Evolutionary conservation across 257 asterid species (phyloP), one percentile per base, ranked within the genome.

Genomic region (Nicotiana otophora): DNA sequence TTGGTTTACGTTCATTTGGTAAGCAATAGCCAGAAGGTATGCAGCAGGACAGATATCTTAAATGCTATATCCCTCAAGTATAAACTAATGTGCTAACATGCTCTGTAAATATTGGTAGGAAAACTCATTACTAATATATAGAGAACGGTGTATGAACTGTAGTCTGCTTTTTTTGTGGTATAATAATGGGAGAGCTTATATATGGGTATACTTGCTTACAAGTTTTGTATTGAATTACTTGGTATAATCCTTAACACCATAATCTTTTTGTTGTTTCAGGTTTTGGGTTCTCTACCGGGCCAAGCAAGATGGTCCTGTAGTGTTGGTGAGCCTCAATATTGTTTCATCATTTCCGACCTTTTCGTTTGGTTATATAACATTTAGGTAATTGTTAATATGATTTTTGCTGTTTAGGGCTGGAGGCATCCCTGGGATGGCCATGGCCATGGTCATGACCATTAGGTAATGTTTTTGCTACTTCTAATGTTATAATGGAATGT

Each of bases 361-460:
- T 48, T 51, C 57, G 1, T 57, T 55, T 62, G 30, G 39, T 16
- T 31, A 15, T 26, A 69, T 74, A 19, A 17, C 42, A 48, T 77
- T 54, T 14, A 7, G 30, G 28, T 54, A 20, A 28, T 23, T 11
- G 64, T 70, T 82, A 84, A 70, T 55, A 83, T 81, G 74, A 61
- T 84, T 83, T 81, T 31, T 33, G 34, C 79, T 70, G 79, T 88
- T 55, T 85, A 94, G 98, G 98, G 98, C 66, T 92, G 92, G 97
- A 93, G 98, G 89, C 97, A 94, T 88, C 98, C 98, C 28, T 94
- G 98, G 98, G 98, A 94, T 19, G 95, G 98, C 46, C 97, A 94
- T 87, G 98, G 89, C 84, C 98, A 93, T 70, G 87, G 84, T 42
- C 83, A 87, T 60, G 88, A 78, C 66, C 98, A 93, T 84, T 91